Evolutionary conservation across 2,329 filamentous ascomycete species (phyloP), one percentile per base, ranked within the genome.

Genomic region (Pyricularia grisea): DNA sequence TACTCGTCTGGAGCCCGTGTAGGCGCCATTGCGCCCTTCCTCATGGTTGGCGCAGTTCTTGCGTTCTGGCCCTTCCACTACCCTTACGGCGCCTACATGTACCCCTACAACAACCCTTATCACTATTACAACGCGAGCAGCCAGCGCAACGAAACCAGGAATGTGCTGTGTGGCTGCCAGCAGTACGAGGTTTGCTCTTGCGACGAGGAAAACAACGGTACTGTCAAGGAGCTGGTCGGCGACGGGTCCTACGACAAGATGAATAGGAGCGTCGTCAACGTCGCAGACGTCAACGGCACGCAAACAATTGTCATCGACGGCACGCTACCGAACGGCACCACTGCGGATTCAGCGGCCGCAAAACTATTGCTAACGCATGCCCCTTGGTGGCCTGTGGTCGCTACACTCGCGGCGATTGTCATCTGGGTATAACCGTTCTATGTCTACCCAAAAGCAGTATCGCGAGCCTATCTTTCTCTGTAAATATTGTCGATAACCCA

Each of bases 301-400:
- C 79, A 79, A 71, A 89, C 86, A 1, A 84, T 95, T 55, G 81
- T 92, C 33, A 80, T 94, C 76, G 93, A 93, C 76, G 92, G 92
- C n/a, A 91, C 90, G 0, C 80, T 94, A 3, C 86, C 88, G 33
- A 90, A 91, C 72, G 87, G 87, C 66, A 91, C 89, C 0, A 89
- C 87, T 0, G 82, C 84, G 0, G 79, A 76, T 64, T 72, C 70
- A 58, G 77, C 72, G 25, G 79, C 78, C n/a, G 79, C 72, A 25
- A 72, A 74, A 77, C 33, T 83, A 60, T 73, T 79, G 2, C 5
- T 6, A 11, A 75, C 81, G 70, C 73, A 78, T 0, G 76, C 80
- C 4, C 85, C 84, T 31, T 82, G 81, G 76, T 87, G 84, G 85
- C 84, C 85, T 0, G 78, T 81, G 1, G 76, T 80, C 2, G 79